Evolutionary conservation across 306 rosid species (phyloP).

Genomic region (Castanea crenata): DNA sequence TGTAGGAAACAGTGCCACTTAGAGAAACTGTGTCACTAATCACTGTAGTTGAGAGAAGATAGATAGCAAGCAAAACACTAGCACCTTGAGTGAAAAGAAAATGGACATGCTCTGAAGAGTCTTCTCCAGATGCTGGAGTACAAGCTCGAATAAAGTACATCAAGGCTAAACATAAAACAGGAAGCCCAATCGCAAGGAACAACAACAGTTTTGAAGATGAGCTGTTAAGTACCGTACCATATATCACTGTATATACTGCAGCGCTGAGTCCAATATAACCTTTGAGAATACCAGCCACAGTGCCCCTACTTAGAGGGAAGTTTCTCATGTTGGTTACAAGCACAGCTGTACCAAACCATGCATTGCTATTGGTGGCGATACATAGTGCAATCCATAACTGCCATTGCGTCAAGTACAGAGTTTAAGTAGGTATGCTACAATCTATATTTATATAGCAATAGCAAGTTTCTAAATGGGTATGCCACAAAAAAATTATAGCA

Average conservation of each 20-base stretch:
- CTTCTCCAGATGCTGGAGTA: constrained; percentile 79
- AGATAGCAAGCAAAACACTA: constrained; percentile 64
- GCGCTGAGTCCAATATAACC: constrained; percentile 84
- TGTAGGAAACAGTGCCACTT: constrained; percentile 45
- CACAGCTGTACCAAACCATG: constrained; percentile 81
- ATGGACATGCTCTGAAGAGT: constrained; percentile 70
- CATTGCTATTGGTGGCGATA: constrained; percentile 59
- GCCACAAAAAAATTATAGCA: not conserved
- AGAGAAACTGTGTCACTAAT: constrained; percentile 38
- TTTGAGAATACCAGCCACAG: constrained; percentile 81
- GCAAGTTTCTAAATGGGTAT: not conserved
- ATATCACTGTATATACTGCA: constrained; percentile 73
- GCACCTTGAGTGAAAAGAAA: constrained; percentile 69
- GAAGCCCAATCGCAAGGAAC: constrained; percentile 64
- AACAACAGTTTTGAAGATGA: constrained; percentile 59
- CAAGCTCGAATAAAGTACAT: constrained; percentile 79
- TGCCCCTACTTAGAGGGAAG: constrained; percentile 86
- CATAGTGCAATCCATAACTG: constrained; percentile 73
- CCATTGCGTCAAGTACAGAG: constrained; percentile 19
- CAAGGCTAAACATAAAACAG: constrained; percentile 53
- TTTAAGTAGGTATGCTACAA: constrained; percentile 13
- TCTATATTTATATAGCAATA: not conserved
- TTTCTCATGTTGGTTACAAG: constrained; percentile 94
- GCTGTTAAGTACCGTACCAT: constrained; percentile 37
- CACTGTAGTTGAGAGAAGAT: constrained; percentile 50